Evolutionary conservation across 129 eudicot species (phyloP), one percentile per base, ranked within the genome.

Genomic region (Gnaphalium uliginosum): DNA sequence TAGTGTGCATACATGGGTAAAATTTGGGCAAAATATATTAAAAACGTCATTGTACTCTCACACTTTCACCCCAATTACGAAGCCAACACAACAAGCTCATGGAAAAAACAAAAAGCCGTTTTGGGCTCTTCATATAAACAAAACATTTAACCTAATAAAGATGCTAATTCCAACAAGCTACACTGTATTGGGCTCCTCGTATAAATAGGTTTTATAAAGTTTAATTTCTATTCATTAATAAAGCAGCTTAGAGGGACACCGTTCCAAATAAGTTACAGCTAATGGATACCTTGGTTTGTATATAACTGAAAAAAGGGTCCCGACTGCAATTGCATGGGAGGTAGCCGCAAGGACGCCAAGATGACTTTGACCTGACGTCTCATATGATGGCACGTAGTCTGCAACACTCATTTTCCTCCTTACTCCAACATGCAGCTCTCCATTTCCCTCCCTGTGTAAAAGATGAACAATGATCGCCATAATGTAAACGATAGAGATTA

Each of bases 331-430:
- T 26, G 97, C 97, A 78, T 92, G 96, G 4, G 96, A 87, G 66
- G 97, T 89, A 71, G 97, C 89, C 14, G 97, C 97, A 77, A 89
- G 97, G 61, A 92, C 89, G 29, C 93, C 90, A 48, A 92, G 88
- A 83, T 89, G 92, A 76, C 93, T 89, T 71, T 88, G 92, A 76
- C 87, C 86, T 39, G 97, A 91, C 66, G 86, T 91, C 41, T 86
- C 97, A 74, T 95, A 91, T 57, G 97, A 85, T 32, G 97, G 97
- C 94, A 91, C 85, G 37, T 86, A 84, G 64, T 83, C 81, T 18
- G 70, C 79, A 72, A 84, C 95, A 74, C 97, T 84, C 92, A 85
- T 86, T 64, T 81, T 79, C 84, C 90, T 87, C 80, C 96, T 83
- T 15, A 92, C 97, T 25, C 97, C 97, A 72, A 91, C 97, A 27